Evolutionary conservation across 2,329 filamentous ascomycete species (phyloP).

Genomic region (Ascochyta pisi): DNA sequence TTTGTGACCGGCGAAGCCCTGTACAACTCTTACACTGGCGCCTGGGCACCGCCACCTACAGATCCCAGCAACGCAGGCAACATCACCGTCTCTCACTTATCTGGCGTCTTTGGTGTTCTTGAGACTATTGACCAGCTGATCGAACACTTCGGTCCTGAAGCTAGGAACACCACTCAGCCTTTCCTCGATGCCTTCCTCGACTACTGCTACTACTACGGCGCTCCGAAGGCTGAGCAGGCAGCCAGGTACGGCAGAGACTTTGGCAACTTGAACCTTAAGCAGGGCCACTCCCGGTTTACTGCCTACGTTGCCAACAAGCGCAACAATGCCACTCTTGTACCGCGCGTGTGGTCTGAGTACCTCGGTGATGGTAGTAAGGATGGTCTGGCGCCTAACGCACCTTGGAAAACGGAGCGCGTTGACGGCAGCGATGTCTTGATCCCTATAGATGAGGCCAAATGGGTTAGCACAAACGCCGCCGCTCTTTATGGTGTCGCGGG

Average conservation of each 20-base stretch:
- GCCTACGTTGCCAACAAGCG: constrained; percentile 59
- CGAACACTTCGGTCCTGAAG: constrained; percentile 50
- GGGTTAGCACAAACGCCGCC: constrained; percentile 64
- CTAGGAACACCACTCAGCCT: constrained; percentile 54
- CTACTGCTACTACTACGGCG: constrained; percentile 66
- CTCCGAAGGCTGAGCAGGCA: constrained; percentile 57
- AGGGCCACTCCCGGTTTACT: constrained; percentile 66
- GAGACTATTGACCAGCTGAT: constrained; percentile 65
- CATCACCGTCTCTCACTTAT: constrained; percentile 63
- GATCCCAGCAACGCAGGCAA: constrained; percentile 61
- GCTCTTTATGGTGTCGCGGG: constrained; percentile 65
- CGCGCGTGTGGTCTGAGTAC: constrained; percentile 63
- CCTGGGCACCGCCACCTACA: constrained; percentile 59
- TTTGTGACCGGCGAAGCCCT: constrained; percentile 64
- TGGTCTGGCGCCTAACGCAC: constrained; percentile 52
- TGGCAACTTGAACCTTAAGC: constrained; percentile 56
- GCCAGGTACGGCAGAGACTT: constrained; percentile 61
- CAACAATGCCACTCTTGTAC: constrained; percentile 57
- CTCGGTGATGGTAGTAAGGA: constrained; percentile 49
- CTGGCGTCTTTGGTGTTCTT: constrained; percentile 64
- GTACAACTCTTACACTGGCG: constrained; percentile 60
- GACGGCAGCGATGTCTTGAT: constrained; percentile 55
- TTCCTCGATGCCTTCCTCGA: constrained; percentile 65
- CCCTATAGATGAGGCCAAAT: constrained; percentile 62
- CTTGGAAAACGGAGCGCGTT: constrained; percentile 51